Evolutionary conservation across 208 protist genomes (phyloP).

Genomic region (Trypanosoma lewisi): DNA sequence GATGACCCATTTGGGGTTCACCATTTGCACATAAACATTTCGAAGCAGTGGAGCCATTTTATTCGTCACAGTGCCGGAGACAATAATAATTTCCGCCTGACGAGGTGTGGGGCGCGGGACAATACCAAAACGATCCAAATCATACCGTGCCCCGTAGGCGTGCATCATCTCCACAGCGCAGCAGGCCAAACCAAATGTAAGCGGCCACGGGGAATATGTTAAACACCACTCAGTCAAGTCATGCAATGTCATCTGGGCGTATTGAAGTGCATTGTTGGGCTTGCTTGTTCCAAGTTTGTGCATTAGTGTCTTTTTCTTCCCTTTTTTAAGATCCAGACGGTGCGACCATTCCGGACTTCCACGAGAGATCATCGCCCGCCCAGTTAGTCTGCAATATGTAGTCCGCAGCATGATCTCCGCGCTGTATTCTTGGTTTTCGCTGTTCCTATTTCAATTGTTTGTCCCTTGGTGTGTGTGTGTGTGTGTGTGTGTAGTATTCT

Average conservation of each 20-base stretch:
- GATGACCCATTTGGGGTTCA: constrained; percentile 93
- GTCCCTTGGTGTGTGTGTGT: too few relatives aligned
- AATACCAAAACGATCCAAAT: constrained; percentile 98
- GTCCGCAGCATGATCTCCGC: constrained; percentile 65
- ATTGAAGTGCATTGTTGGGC: constrained; percentile 90
- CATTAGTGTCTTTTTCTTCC: constrained; percentile 84
- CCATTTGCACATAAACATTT: constrained; percentile 98
- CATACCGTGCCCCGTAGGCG: constrained; percentile 94
- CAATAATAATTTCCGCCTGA: constrained; percentile 98
- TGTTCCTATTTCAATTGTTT: background rate
- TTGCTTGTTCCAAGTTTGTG: constrained; percentile 91
- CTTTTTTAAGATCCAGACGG: constrained; percentile 86
- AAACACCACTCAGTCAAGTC: constrained; percentile 89
- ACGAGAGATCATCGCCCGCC: constrained; percentile 89
- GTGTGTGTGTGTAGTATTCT: background rate
- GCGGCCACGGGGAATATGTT: constrained; percentile 96
- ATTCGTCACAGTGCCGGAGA: constrained; percentile 99
- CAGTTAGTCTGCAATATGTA: constrained; percentile 55
- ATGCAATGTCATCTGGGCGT: constrained; percentile 90
- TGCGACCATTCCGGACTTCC: constrained; percentile 90
- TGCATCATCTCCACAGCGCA: constrained; percentile 99
- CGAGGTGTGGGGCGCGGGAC: constrained; percentile 94
- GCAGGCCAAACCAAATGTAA: constrained; percentile 98
- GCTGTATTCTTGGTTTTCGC: background rate
- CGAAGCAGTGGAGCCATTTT: constrained; percentile 99